A percentile compares a stretch with the other conserved stretches of the same genome.
Evolutionary conservation across 805 yeast species (phyloP).

Genomic region (Debaryomyces tyrocola): DNA sequence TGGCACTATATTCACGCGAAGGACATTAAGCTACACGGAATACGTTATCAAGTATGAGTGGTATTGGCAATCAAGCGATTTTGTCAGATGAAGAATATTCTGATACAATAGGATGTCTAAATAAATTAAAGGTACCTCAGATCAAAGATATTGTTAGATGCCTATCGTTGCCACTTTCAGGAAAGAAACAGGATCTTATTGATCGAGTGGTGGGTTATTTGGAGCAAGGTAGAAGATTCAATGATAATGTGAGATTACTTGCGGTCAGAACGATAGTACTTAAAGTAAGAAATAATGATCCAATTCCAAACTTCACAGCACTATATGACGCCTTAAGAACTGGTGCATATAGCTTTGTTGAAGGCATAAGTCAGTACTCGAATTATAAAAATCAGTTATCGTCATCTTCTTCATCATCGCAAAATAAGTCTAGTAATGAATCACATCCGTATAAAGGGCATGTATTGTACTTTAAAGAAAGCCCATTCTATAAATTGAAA

Average conservation of each 20-base stretch:
- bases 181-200: slow-evolving; percentile 61
- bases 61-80: slow-evolving; percentile 4
- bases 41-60: slow-evolving; percentile 4
- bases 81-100: slow-evolving; percentile 14
- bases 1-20: neutral
- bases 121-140: slow-evolving; percentile 45
- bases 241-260: slow-evolving; percentile 43
- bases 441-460: slow-evolving; percentile 28
- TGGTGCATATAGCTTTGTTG: slow-evolving; percentile 20
- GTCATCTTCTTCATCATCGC: slow-evolving; percentile 1
- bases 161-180: slow-evolving; percentile 49
- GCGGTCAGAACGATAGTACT: slow-evolving; percentile 46
- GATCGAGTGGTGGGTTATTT: slow-evolving; percentile 53
- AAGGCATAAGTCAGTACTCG: slow-evolving; percentile 3
- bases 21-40: neutral
- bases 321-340: slow-evolving; percentile 25
- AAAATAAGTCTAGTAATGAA: slow-evolving; percentile 2
- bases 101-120: slow-evolving; percentile 12
- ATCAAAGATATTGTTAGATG: slow-evolving; percentile 54
- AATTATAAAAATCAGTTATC: slow-evolving; percentile 3
- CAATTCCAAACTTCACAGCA: slow-evolving; percentile 37
- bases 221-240: slow-evolving; percentile 38
- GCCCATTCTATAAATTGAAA: slow-evolving; percentile 56
- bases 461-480: slow-evolving; percentile 49
- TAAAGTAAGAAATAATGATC: slow-evolving; percentile 32